Conservation (phyloP, 164 flowering plant species). For the Magnolia sinica region DNA sequence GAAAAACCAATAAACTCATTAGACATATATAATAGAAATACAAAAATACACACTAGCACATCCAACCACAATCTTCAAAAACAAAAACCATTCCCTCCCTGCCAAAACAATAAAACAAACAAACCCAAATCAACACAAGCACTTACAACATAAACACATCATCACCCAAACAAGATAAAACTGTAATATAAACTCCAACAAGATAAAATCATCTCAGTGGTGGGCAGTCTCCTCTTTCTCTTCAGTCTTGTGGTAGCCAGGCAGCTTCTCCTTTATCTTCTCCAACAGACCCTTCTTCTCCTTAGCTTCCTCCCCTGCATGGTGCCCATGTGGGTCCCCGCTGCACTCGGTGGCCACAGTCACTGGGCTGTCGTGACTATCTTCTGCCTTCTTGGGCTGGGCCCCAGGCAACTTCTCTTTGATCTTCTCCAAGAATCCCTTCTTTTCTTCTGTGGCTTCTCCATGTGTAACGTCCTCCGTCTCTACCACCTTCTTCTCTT, state of each 20-base stretch:
- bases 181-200: neutral
- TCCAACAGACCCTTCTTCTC: slow-evolving; percentile 52
- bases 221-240: slow-evolving; percentile 9
- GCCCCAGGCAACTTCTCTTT: slow-evolving; percentile 68
- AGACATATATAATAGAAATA: too few relatives aligned
- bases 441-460: slow-evolving; percentile 35
- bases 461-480: neutral
- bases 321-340: neutral
- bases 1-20: neutral
- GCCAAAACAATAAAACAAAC: neutral
- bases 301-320: slow-evolving; percentile 4
- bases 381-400: slow-evolving; percentile 31
- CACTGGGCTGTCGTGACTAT: slow-evolving; percentile 3
- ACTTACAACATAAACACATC: neutral
- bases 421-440: slow-evolving; percentile 61
- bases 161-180: neutral
- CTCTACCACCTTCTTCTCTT: neutral
- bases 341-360: slow-evolving; percentile 7
- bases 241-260: slow-evolving; percentile 32
- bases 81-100: neutral
- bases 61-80: neutral
- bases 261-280: slow-evolving; percentile 55
- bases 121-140: neutral
- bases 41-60: neutral
- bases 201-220: neutral